Percentiles rank a stretch among this genome's conserved stretches.
phyloP scores from a whole-genome alignment of 1,284 basidiomycete genomes.

The Pyrrhoderma noxium region DNA sequence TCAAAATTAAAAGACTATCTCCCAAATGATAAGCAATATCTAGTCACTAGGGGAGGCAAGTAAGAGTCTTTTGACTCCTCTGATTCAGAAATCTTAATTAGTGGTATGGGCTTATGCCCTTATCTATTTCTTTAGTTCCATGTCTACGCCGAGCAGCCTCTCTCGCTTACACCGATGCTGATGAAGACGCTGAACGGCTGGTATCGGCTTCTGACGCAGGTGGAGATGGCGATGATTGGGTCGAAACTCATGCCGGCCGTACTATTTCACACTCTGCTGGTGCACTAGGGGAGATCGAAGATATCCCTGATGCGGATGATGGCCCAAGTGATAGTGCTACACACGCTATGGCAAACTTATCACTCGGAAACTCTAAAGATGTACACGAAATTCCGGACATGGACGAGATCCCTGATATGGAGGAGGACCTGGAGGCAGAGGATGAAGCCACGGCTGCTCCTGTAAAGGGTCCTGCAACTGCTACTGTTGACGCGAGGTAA shows the following conservation, averaged over 20 bases:
- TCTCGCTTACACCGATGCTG: conserved; percentile 88
- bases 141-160: conserved; percentile 88
- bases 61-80: neutral
- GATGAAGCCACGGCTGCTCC: conserved; percentile 81
- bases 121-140: conserved; percentile 50
- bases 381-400: conserved; percentile 64
- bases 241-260: conserved; percentile 78
- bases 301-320: conserved; percentile 74
- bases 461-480: conserved; percentile 40
- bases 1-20: conserved; percentile 86
- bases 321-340: conserved; percentile 35
- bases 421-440: conserved; percentile 73
- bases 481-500: conserved; percentile 34
- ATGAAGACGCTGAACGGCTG: conserved; percentile 89
- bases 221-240: conserved; percentile 70
- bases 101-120: neutral
- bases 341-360: conserved; percentile 33
- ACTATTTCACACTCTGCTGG: conserved; percentile 42
- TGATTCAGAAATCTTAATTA: neutral
- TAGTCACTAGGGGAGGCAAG: conserved; percentile 77
- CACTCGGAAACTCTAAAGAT: conserved; percentile 36
- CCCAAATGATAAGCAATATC: conserved; percentile 92
- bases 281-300: conserved; percentile 60
- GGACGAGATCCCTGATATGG: conserved; percentile 92
- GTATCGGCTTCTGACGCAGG: conserved; percentile 65